These are phyloP conservation scores for Candida glucosophila DNA, from an alignment of 1,139 yeast genomes.

Conservation along the genomic window DNA sequence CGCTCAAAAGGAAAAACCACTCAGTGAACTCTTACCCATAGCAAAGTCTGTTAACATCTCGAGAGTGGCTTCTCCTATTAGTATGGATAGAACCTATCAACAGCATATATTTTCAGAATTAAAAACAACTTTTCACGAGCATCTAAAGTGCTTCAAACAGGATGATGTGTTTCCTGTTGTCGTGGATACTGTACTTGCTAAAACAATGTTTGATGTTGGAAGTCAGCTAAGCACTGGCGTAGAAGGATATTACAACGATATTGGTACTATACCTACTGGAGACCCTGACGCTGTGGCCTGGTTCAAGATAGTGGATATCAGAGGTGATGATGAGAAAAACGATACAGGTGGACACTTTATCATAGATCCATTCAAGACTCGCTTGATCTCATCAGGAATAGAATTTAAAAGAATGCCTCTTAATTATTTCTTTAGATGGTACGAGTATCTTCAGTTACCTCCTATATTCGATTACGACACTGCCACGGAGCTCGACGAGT, in stretches of 20 bases:
- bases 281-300: constrained; percentile 74
- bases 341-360: constrained; percentile 38
- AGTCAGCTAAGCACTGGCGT: constrained; percentile 8
- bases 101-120: constrained; percentile 56
- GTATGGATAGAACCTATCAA: constrained; percentile 62
- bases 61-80: constrained; percentile 61
- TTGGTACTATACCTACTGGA: constrained; percentile 46
- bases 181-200: constrained; percentile 64
- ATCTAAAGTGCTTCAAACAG: constrained; percentile 46
- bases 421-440: constrained; percentile 36
- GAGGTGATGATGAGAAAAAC: constrained; percentile 21
- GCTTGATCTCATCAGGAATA: constrained; percentile 61
- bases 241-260: constrained; percentile 14
- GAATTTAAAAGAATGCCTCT: constrained; percentile 32
- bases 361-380: constrained; percentile 56
- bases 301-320: constrained; percentile 53
- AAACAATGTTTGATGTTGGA: constrained; percentile 41
- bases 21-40: constrained; percentile 19
- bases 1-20: constrained; percentile 8
- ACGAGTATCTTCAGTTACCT: constrained; percentile 36
- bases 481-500: constrained; percentile 6
- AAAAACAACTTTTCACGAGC: constrained; percentile 51
- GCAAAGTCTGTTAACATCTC: constrained; percentile 50
- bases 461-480: constrained; percentile 26
- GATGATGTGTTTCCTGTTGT: constrained; percentile 72